Evolutionary conservation across 805 yeast species (phyloP).

Genomic region (Candida bentonensis): DNA sequence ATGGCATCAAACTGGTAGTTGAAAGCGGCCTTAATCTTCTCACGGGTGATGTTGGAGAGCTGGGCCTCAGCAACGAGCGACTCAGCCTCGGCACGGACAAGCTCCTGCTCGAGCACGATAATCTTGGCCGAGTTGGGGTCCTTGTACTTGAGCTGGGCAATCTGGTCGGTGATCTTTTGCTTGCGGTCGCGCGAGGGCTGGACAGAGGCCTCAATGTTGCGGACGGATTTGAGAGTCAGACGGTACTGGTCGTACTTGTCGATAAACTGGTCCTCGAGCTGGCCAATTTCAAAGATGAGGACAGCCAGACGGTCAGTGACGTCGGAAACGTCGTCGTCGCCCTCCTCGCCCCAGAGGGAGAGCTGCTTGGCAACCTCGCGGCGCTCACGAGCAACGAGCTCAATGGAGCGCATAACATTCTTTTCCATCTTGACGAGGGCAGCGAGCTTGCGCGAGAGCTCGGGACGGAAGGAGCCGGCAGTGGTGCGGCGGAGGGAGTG

Average conservation of each 20-base stretch:
- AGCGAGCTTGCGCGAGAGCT: conserved; percentile 80
- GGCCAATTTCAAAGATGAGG: conserved; percentile 88
- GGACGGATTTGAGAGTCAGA: conserved; percentile 82
- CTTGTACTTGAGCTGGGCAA: conserved; percentile 94
- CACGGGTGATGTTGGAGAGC: conserved; percentile 94
- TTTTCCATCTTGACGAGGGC: conserved; percentile 92
- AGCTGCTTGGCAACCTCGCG: conserved; percentile 94
- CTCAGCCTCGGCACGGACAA: conserved; percentile 98
- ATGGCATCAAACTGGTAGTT: conserved; percentile 92
- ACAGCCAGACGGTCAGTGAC: conserved; percentile 97
- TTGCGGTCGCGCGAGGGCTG: conserved; percentile 98
- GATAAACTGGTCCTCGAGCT: conserved; percentile 94
- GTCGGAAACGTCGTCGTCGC: conserved; percentile 87
- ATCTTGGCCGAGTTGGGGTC: conserved; percentile 97
- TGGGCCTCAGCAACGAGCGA: conserved; percentile 98
- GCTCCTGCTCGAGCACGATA: conserved; percentile 90
- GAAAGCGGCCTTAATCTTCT: conserved; percentile 93
- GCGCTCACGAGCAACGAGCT: conserved; percentile 85
- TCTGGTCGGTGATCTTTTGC: conserved; percentile 93
- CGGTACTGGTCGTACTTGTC: conserved; percentile 98
- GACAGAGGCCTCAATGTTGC: conserved; percentile 94
- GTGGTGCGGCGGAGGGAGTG: conserved; percentile 51
- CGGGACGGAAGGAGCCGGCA: conserved; percentile 91
- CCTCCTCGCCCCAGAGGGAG: conserved; percentile 92
- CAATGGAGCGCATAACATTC: conserved; percentile 86